phyloP scores from a whole-genome alignment of 306 rosid genomes.

The Dalbergia cultrata region DNA sequence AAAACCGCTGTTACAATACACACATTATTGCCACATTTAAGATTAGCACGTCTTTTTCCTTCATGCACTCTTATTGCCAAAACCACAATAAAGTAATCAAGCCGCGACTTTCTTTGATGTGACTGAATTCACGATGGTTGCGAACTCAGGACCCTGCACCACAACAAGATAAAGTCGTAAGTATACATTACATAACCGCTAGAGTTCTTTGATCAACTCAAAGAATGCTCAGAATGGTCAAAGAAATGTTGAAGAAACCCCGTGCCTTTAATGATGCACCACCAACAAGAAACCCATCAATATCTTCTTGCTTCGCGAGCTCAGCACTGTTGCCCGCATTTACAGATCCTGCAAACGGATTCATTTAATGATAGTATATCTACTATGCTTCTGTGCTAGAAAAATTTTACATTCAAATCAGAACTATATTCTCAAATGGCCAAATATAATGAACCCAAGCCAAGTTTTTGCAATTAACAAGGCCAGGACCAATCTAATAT shows the following conservation, averaged over 20 bases:
- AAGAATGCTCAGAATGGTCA: not conserved
- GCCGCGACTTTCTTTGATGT: conserved; percentile 95
- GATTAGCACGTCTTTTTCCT: conserved; percentile 30
- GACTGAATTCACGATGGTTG: conserved; percentile 83
- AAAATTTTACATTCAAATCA: conserved; percentile 8
- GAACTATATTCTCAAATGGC: conserved; percentile 6
- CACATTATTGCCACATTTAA: conserved; percentile 34
- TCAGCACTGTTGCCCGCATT: conserved; percentile 91
- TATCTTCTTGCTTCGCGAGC: conserved; percentile 95
- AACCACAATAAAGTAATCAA: conserved; percentile 52
- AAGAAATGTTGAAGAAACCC: conserved; percentile 49
- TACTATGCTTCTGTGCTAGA: no score
- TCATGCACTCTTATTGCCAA: conserved; percentile 50
- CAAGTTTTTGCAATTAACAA: conserved; percentile 18
- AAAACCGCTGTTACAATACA: conserved; percentile 42
- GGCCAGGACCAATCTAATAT: conserved; percentile 31
- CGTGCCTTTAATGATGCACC: conserved; percentile 97
- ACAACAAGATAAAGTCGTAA: conserved; percentile 43
- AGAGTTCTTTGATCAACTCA: conserved; percentile 22
- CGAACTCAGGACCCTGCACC: conserved; percentile 92
- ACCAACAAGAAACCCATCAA: conserved; percentile 98
- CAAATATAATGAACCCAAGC: conserved; percentile 5
- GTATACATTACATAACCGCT: not conserved
- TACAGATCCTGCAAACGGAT: conserved; percentile 77
- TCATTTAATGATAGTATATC: conserved; percentile 12